Percentiles rank a stretch among this genome's conserved stretches.
Conservation (phyloP, 768 basidiomycete genomes). For the Inosperma sp. region DNA sequence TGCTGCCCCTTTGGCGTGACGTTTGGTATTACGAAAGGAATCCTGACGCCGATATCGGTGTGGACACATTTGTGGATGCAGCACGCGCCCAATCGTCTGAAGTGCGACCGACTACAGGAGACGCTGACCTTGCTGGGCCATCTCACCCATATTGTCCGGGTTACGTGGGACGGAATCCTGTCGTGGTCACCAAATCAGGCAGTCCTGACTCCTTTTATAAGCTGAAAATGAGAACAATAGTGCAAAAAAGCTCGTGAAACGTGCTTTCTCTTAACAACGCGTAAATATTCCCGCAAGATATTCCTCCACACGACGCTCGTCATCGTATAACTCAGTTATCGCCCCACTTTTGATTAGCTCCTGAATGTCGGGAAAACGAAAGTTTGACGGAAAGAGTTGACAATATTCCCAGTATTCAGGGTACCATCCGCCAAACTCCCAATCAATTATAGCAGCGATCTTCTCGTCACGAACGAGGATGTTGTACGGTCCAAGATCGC, state of each 20-base stretch:
- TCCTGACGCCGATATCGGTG: too few relatives aligned
- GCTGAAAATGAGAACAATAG: too few relatives aligned
- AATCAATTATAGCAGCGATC: slow-evolving; percentile 6
- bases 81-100: too few relatives aligned
- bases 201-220: too few relatives aligned
- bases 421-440: slow-evolving; percentile 7
- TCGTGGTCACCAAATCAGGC: too few relatives aligned
- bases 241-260: not conserved
- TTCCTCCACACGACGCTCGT: slow-evolving; percentile 6
- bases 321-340: slow-evolving; percentile 4
- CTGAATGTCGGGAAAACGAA: slow-evolving; percentile 6
- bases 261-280: not conserved
- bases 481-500: slow-evolving; percentile 2
- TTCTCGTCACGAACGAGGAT: slow-evolving; percentile 4
- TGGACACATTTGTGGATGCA: too few relatives aligned
- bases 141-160: too few relatives aligned
- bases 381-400: slow-evolving; percentile 5
- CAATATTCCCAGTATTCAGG: slow-evolving; percentile 7
- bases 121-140: too few relatives aligned
- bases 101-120: too few relatives aligned
- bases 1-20: too few relatives aligned
- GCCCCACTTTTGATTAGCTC: slow-evolving; percentile 6
- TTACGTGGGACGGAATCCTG: too few relatives aligned
- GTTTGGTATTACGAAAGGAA: too few relatives aligned
- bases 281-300: slow-evolving; percentile 6